phyloP scores from a whole-genome alignment of 2,329 filamentous ascomycete genomes.

The Cladosporium sp. region DNA sequence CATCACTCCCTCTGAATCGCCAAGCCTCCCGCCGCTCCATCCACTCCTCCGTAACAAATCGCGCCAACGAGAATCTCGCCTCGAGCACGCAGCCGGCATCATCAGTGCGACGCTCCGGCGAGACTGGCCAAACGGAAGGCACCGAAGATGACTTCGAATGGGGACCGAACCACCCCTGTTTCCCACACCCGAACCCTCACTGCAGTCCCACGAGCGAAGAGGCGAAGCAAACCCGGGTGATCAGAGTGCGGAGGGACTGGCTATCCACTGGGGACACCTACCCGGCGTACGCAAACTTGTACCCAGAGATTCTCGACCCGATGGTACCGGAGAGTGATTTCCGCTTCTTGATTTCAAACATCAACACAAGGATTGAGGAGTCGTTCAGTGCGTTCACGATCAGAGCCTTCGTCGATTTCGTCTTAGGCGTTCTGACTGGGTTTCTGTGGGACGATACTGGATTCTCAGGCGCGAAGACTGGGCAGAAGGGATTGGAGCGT shows the following conservation, averaged over 20 bases:
- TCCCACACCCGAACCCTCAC: slow-evolving; percentile 88
- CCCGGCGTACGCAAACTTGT: slow-evolving; percentile 90
- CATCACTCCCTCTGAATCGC: slow-evolving; percentile 30
- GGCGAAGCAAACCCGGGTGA: slow-evolving; percentile 76
- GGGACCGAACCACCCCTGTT: slow-evolving; percentile 93
- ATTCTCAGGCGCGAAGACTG: slow-evolving; percentile 68
- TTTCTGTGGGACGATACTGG: slow-evolving; percentile 96
- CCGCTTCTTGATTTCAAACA: slow-evolving; percentile 70
- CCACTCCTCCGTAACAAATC: slow-evolving; percentile 3
- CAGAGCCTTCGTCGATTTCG: slow-evolving; percentile 73
- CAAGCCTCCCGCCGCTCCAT: slow-evolving; percentile 24
- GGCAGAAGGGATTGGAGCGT: slow-evolving; percentile 65
- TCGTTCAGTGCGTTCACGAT: slow-evolving; percentile 75
- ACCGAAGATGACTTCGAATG: slow-evolving; percentile 70
- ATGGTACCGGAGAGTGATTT: slow-evolving; percentile 84
- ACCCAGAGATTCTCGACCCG: slow-evolving; percentile 91
- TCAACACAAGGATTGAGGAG: slow-evolving; percentile 73
- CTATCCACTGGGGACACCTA: slow-evolving; percentile 83
- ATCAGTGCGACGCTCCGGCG: slow-evolving; percentile 9
- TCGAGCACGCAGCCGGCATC: slow-evolving; percentile 9
- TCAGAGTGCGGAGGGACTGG: slow-evolving; percentile 86
- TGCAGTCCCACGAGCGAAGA: slow-evolving; percentile 73
- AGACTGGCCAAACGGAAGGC: slow-evolving; percentile 37
- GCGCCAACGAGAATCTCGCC: slow-evolving; percentile 11
- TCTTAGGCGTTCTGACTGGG: slow-evolving; percentile 77